These are phyloP conservation scores for Peronosclerospora sorghi DNA, from an alignment of 352 stramenopile species.

Conservation along the genomic window DNA sequence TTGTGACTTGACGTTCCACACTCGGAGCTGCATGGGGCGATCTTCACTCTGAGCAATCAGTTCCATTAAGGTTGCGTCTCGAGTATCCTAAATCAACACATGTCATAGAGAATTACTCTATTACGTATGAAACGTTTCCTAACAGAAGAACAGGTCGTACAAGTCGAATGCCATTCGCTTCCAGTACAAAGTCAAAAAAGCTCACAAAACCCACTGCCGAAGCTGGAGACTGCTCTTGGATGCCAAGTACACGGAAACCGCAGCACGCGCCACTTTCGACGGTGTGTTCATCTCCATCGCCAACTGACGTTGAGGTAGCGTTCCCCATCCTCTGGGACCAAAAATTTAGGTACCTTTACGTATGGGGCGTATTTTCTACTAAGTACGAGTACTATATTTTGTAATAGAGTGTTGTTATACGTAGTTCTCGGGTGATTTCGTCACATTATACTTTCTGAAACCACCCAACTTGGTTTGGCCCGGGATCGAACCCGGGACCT, in stretches of 20 bases:
- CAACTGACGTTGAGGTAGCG: constrained; percentile 2
- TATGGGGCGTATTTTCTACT: too few relatives aligned
- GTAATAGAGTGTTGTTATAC: too few relatives aligned
- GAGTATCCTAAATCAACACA: constrained; percentile 41
- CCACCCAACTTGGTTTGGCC: too few relatives aligned
- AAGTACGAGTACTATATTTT: too few relatives aligned
- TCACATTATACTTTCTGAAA: too few relatives aligned
- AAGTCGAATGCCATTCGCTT: constrained; percentile 85
- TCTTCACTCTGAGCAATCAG: constrained; percentile 85
- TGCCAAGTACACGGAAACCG: constrained; percentile 93
- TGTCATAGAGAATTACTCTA: constrained; percentile 2
- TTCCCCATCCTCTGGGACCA: neutral
- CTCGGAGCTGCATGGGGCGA: constrained; percentile 46
- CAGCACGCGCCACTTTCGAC: constrained; percentile 49
- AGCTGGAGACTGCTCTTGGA: constrained; percentile 92
- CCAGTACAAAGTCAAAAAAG: constrained; percentile 98
- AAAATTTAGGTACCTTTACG: too few relatives aligned
- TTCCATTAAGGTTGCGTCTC: constrained; percentile 86
- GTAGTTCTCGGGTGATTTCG: too few relatives aligned
- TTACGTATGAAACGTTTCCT: neutral
- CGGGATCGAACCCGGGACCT: too few relatives aligned
- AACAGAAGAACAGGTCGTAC: constrained; percentile 1
- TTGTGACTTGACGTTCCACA: constrained; percentile 80
- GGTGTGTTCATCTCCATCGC: constrained; percentile 13
- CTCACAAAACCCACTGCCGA: constrained; percentile 88